Conservation (phyloP, 2,329 filamentous ascomycete species). For the Lachnellula suecica region DNA sequence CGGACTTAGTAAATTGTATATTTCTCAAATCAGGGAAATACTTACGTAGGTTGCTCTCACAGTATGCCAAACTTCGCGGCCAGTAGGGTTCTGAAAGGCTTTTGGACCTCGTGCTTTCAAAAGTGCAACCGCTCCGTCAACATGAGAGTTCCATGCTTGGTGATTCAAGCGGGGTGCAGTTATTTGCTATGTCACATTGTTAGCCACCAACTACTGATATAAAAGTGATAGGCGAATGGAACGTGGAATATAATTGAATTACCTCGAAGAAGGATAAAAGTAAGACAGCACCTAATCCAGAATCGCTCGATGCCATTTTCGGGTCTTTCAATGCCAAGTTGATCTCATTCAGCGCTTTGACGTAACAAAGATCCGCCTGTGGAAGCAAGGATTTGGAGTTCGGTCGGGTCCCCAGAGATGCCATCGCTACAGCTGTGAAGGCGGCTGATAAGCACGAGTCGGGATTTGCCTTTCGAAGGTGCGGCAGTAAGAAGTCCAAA, state of each 20-base stretch:
- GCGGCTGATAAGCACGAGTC: slow-evolving; percentile 22
- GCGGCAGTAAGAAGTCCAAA: slow-evolving; percentile 56
- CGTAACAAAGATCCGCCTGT: slow-evolving; percentile 50
- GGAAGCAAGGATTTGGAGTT: slow-evolving; percentile 34
- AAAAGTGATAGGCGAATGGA: neutral
- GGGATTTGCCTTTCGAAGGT: slow-evolving; percentile 44
- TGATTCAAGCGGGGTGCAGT: slow-evolving; percentile 52
- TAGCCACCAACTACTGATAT: neutral
- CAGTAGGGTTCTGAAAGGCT: slow-evolving; percentile 50
- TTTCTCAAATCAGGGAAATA: too few species aligned
- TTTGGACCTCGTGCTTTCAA: slow-evolving; percentile 53
- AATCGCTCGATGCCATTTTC: slow-evolving; percentile 47
- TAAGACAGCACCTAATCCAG: slow-evolving; percentile 56
- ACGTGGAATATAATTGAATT: slow-evolving; percentile 9
- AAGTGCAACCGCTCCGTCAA: slow-evolving; percentile 58
- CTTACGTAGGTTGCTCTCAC: slow-evolving; percentile 59
- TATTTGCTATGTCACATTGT: slow-evolving; percentile 36
- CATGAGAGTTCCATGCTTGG: slow-evolving; percentile 59
- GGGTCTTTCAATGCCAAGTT: slow-evolving; percentile 51
- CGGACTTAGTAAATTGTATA: too few species aligned
- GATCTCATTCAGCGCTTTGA: slow-evolving; percentile 50
- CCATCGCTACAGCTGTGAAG: slow-evolving; percentile 56
- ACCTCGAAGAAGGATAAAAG: slow-evolving; percentile 60
- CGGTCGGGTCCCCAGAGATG: slow-evolving; percentile 52
- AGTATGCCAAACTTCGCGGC: slow-evolving; percentile 55